Base-by-base conservation (phyloP, 2,329 filamentous ascomycete species). In the Chaetomium olivaceum region DNA sequence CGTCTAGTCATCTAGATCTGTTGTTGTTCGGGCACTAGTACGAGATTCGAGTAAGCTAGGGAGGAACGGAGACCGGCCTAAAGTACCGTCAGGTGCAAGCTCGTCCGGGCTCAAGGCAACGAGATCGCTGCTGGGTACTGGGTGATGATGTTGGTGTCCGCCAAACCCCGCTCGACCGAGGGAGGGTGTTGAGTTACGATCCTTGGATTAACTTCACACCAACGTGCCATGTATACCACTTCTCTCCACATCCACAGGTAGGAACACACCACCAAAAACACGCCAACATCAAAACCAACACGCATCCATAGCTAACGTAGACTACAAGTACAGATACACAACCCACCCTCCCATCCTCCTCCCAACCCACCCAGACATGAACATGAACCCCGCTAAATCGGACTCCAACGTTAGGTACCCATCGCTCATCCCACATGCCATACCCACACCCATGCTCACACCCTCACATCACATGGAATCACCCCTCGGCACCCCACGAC, bases 241-340 rank as follows among this genome's bases (percentile, higher is more conserved):
- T 4, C 11, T 36, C 12, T 12, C 11, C 33, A 36, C 12, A 36
- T 12, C 31, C 31, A 33, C 3, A 29, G 27, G 16, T 4, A 43
- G 6, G 16, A n/a, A 43, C 39, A 19, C 43, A 23, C n/a, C 9
- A 36, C 9, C 23, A 33, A 23, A 3, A n/a, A n/a, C 14, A 5
- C 27, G 9, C 23, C 27, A 12, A 39, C 16, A 11, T 1, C n/a
- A 48, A 64, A 62, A 52, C 29, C 43, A 54, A 67, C 52, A 67
- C 54, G 33, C 58, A 67, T 65, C 58, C 39, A 67, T 65, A 65
- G 36, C 59, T 39, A 62, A 52, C 50, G 36, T 52, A 58, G 57
- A 61, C 60, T 68, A 65, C 63, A 66, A 68, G 61, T 68, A 68
- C 66, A 66, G 51, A 55, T 60, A 65, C 61, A 58, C 33, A 33